Evolutionary conservation across 2,329 filamentous ascomycete species (phyloP).

Genomic region (Fusarium sp.): DNA sequence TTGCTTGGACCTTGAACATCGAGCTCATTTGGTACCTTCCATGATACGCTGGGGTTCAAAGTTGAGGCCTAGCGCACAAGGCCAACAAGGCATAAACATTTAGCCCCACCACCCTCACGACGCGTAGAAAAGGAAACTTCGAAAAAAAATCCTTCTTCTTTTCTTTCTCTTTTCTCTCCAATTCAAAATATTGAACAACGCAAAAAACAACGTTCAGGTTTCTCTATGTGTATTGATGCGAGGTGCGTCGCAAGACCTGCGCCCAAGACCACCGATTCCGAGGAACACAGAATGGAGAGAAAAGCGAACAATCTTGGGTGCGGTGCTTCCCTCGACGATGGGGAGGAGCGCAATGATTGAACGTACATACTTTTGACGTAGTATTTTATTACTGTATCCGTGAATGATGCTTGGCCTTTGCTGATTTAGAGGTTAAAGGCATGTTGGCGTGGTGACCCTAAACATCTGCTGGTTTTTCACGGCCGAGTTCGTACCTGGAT

Average conservation of each 20-base stretch:
- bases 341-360: slow-evolving; percentile 72
- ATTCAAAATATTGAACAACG: slow-evolving; percentile 61
- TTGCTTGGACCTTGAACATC: too few species aligned
- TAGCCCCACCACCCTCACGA: slow-evolving; percentile 38
- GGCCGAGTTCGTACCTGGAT: not conserved
- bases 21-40: too few species aligned
- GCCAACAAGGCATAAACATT: slow-evolving; percentile 27
- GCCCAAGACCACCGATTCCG: slow-evolving; percentile 63
- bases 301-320: slow-evolving; percentile 71
- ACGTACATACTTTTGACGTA: slow-evolving; percentile 59
- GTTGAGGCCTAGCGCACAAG: slow-evolving; percentile 33
- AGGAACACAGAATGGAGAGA: slow-evolving; percentile 66
- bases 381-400: not conserved
- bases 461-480: not conserved
- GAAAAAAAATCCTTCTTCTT: slow-evolving; percentile 26
- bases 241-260: slow-evolving; percentile 58
- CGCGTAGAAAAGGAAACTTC: slow-evolving; percentile 38
- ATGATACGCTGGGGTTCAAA: too few species aligned
- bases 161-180: slow-evolving; percentile 44
- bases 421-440: not conserved
- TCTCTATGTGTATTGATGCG: slow-evolving; percentile 57
- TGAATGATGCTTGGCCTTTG: slow-evolving; percentile 10
- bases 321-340: slow-evolving; percentile 65
- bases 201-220: slow-evolving; percentile 61
- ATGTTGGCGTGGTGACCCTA: not conserved